A percentile compares a stretch with the other conserved stretches of the same genome.
These are phyloP conservation scores for Asterophora lycoperdoides DNA, from an alignment of 768 basidiomycete genomes.

Conservation along the genomic window DNA sequence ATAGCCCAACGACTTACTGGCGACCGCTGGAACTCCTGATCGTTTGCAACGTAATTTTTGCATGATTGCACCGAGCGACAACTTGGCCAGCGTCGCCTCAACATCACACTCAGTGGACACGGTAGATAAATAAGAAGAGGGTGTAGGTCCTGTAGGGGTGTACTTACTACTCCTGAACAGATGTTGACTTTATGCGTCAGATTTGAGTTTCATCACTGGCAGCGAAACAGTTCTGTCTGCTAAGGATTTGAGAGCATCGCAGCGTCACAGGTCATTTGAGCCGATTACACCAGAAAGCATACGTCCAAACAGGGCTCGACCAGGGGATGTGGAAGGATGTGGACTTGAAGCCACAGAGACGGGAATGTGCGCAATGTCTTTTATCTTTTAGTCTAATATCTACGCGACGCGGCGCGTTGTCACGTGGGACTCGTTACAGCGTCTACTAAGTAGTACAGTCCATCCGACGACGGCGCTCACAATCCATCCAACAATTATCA, in stretches of 20 bases:
- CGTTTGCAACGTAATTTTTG: slow-evolving; percentile 63
- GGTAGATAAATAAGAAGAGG: neutral
- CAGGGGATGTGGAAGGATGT: too few species aligned
- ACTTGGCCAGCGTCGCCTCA: slow-evolving; percentile 32
- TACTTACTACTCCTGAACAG: neutral
- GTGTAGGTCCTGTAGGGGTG: neutral
- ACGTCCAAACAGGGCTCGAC: neutral
- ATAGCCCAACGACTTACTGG: slow-evolving; percentile 3
- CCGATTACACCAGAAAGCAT: too few species aligned
- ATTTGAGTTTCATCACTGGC: slow-evolving; percentile 20
- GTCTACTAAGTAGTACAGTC: too few species aligned
- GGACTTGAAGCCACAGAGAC: too few species aligned
- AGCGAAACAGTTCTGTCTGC: too few species aligned
- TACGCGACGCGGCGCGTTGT: slow-evolving; percentile 13
- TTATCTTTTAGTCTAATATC: too few species aligned
- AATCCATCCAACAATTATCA: slow-evolving; percentile 32
- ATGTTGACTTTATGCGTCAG: slow-evolving; percentile 14
- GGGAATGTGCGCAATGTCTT: too few species aligned
- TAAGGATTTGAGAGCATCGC: neutral
- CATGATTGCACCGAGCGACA: slow-evolving; percentile 32
- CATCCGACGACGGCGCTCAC: slow-evolving; percentile 25
- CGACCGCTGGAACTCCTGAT: slow-evolving; percentile 58
- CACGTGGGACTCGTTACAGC: too few species aligned
- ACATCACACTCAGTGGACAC: slow-evolving; percentile 32
- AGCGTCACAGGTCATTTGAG: neutral